Evolutionary conservation across 2,329 filamentous ascomycete species (phyloP).

Genomic region (Tolypocladium ophioglossoides): DNA sequence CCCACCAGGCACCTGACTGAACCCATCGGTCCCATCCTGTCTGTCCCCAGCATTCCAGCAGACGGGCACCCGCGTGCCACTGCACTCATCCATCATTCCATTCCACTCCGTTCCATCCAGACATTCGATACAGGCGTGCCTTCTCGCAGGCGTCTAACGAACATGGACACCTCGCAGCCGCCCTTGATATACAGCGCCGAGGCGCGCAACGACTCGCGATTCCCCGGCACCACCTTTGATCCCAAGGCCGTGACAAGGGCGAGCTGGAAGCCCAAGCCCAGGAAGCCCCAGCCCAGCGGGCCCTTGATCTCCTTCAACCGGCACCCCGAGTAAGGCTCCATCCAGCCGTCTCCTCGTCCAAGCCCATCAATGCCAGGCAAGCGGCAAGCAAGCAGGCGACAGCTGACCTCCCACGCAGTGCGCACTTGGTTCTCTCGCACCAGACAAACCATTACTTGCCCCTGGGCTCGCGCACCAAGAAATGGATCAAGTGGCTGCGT

Average conservation of each 20-base stretch:
- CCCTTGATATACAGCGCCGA: constrained; percentile 64
- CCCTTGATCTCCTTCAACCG: constrained; percentile 74
- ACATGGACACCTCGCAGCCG: constrained; percentile 20
- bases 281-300: constrained; percentile 56
- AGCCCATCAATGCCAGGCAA: too few species aligned
- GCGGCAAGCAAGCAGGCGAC: not conserved
- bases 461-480: constrained; percentile 62
- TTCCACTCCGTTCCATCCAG: not conserved
- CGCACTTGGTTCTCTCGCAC: constrained; percentile 54
- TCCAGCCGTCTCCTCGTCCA: not conserved
- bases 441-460: constrained; percentile 49
- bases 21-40: not conserved
- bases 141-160: too few species aligned
- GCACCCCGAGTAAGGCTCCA: constrained; percentile 65
- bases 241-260: constrained; percentile 78
- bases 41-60: not conserved
- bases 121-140: not conserved
- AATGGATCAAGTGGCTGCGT: constrained; percentile 58
- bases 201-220: constrained; percentile 40
- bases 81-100: not conserved
- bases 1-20: not conserved
- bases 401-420: constrained; percentile 21
- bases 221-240: constrained; percentile 56
- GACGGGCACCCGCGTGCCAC: not conserved
- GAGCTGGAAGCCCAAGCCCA: constrained; percentile 56